Percentiles rank a stretch among this genome's conserved stretches.
These are phyloP conservation scores for Cryphonectria japonica DNA, from an alignment of 2,329 filamentous ascomycete genomes.

Conservation along the genomic window DNA sequence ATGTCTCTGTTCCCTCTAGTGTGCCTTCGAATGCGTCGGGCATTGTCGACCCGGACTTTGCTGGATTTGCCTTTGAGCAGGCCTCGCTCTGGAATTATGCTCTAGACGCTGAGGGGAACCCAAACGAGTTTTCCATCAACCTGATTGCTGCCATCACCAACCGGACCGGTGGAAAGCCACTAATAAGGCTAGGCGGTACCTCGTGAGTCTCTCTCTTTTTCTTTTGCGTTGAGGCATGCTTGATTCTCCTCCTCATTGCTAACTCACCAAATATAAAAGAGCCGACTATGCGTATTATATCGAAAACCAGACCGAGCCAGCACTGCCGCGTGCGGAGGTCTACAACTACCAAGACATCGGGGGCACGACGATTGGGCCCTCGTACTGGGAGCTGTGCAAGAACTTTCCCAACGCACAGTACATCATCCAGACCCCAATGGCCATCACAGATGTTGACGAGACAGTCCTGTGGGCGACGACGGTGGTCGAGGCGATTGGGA, in stretches of 20 bases:
- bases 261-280: constrained; percentile 27
- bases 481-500: constrained; percentile 37
- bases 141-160: constrained; percentile 40
- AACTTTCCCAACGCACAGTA: constrained; percentile 40
- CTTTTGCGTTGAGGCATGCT: no score
- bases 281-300: constrained; percentile 42
- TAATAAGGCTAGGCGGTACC: constrained; percentile 43
- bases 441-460: constrained; percentile 41
- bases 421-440: constrained; percentile 42
- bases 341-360: constrained; percentile 42
- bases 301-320: constrained; percentile 38
- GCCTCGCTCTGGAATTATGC: constrained; percentile 41
- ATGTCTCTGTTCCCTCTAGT: constrained; percentile 24
- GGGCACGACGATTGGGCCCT: constrained; percentile 40
- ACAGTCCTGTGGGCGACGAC: constrained; percentile 40
- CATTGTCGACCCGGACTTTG: constrained; percentile 34
- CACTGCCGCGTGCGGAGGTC: constrained; percentile 39
- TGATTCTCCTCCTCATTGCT: neutral
- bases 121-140: constrained; percentile 41
- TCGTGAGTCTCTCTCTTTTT: constrained; percentile 9
- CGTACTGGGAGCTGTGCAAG: constrained; percentile 39
- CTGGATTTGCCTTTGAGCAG: constrained; percentile 41
- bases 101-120: constrained; percentile 37
- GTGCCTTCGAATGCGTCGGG: constrained; percentile 24
- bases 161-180: constrained; percentile 40